Base-by-base conservation (phyloP, 2,329 filamentous ascomycete genomes). In the Dothideomycetidae sp. region DNA sequence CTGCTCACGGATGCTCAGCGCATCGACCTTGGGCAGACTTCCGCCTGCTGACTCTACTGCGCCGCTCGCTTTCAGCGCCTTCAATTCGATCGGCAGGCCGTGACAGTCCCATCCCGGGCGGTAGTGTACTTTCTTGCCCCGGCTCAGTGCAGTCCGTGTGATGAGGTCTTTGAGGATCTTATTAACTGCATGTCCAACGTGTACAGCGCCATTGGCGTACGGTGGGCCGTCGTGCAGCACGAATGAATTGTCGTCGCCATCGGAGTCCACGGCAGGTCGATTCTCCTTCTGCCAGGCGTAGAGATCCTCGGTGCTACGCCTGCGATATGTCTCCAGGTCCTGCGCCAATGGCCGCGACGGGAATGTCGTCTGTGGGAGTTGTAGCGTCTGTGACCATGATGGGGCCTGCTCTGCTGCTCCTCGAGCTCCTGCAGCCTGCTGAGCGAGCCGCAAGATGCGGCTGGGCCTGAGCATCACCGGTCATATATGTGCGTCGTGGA, bases 31-130 rank as follows among this genome's bases (percentile, higher is more conserved):
- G 36, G 48, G 50, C 11, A 14, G 18, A 47, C 50, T 62, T 53
- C 54, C 66, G 51, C 16, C 48, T 46, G 14, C 60, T 32, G 35
- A 15, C 39, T 50, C 33, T n/a, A 31, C 12, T 31, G 42, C 44
- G 44, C 56, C 56, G 47, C 58, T 53, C 46, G 62, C 59, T 49
- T 81, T 80, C 11, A 98, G 69, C 15, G 86, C 90, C 61, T 96
- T 98, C 50, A 96, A 70, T 66, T 98, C 90, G 53, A 98, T 98
- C 1, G 90, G 90, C 33, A 98, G 69, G 0, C 90, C 90, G 64
- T 98, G 90, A 48, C 90, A 98, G 56, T 98, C 92, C 90, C 90
- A 98, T 31, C 90, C 88, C 2, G 90, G 90, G 11, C 85, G 68
- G 53, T 92, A 98, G 28, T 75, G 68, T 21, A 96, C 77, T 44